Evolutionary conservation across 164 flowering plant genomes (phyloP).

Genomic region (Stephania yunnanensis): DNA sequence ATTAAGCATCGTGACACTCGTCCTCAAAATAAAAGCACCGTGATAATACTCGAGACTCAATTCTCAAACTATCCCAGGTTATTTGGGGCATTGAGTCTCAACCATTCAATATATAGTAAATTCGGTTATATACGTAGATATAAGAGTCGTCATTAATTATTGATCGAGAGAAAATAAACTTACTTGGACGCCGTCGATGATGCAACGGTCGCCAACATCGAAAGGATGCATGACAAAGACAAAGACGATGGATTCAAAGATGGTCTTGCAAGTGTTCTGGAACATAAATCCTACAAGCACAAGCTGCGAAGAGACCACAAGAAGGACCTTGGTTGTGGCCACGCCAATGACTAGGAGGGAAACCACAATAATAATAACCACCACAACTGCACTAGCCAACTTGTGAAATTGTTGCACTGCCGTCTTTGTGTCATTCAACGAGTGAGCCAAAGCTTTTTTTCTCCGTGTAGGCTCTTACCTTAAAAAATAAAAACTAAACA

Average conservation of each 20-base stretch:
- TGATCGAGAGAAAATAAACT: neutral
- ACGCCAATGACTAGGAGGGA: slow-evolving; percentile 39
- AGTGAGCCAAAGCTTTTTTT: slow-evolving; percentile 41
- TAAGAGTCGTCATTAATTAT: neutral
- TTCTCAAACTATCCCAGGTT: too few relatives aligned
- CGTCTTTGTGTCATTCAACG: slow-evolving; percentile 58
- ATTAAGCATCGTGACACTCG: too few relatives aligned
- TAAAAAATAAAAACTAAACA: neutral
- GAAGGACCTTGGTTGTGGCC: slow-evolving; percentile 39
- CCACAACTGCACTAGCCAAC: slow-evolving; percentile 33
- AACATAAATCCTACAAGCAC: slow-evolving; percentile 41
- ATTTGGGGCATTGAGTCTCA: too few relatives aligned
- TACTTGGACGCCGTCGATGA: slow-evolving; percentile 52
- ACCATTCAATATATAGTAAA: too few relatives aligned
- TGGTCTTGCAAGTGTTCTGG: slow-evolving; percentile 43
- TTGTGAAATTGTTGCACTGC: slow-evolving; percentile 53
- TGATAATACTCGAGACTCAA: too few relatives aligned
- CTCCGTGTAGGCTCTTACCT: slow-evolving; percentile 46
- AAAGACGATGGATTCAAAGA: slow-evolving; percentile 53
- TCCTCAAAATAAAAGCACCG: too few relatives aligned
- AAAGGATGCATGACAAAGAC: slow-evolving; percentile 63
- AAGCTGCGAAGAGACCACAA: slow-evolving; percentile 39
- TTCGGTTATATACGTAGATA: too few relatives aligned
- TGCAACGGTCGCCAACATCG: slow-evolving; percentile 61
- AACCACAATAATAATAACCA: slow-evolving; percentile 30